A percentile compares a stretch with the other conserved stretches of the same genome.
Conservation (phyloP, 805 yeast species). For the Candida palmyrensis region DNA sequence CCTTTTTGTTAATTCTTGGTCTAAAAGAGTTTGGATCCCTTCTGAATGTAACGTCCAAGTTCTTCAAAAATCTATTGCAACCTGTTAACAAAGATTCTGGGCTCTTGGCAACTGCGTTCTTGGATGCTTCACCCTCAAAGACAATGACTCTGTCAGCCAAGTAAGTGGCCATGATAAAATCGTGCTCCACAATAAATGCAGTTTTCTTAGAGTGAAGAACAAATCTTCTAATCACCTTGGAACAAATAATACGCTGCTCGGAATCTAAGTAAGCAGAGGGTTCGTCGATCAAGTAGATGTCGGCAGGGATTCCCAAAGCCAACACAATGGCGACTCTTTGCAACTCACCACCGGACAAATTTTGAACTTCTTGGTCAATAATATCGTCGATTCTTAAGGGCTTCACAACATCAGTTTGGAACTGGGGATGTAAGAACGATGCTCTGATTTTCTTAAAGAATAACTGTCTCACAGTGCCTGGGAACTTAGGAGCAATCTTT, state of each 20-base stretch:
- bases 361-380: conserved; percentile 96
- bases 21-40: conserved; percentile 98
- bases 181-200: conserved; percentile 99
- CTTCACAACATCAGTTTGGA: conserved; percentile 96
- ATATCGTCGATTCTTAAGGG: conserved; percentile 91
- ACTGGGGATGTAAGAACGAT: conserved; percentile 91
- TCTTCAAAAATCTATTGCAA: conserved; percentile 94
- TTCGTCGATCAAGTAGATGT: conserved; percentile 94
- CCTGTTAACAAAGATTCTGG: conserved; percentile 96
- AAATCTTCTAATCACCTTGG: conserved; percentile 96
- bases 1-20: conserved; percentile 97
- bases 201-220: conserved; percentile 95
- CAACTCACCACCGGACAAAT: conserved; percentile 98
- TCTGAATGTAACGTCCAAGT: conserved; percentile 96
- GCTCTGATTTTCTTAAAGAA: conserved; percentile 96
- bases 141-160: conserved; percentile 98
- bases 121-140: conserved; percentile 92
- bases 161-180: conserved; percentile 99
- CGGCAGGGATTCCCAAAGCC: conserved; percentile 92
- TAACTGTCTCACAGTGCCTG: conserved; percentile 97
- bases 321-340: conserved; percentile 98
- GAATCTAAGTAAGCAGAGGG: conserved; percentile 99
- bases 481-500: conserved; percentile 97
- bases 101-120: conserved; percentile 74
- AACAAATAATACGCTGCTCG: conserved; percentile 98